Evolutionary conservation across 2,329 filamentous ascomycete species (phyloP).

Genomic region (Aspergillus fructus): DNA sequence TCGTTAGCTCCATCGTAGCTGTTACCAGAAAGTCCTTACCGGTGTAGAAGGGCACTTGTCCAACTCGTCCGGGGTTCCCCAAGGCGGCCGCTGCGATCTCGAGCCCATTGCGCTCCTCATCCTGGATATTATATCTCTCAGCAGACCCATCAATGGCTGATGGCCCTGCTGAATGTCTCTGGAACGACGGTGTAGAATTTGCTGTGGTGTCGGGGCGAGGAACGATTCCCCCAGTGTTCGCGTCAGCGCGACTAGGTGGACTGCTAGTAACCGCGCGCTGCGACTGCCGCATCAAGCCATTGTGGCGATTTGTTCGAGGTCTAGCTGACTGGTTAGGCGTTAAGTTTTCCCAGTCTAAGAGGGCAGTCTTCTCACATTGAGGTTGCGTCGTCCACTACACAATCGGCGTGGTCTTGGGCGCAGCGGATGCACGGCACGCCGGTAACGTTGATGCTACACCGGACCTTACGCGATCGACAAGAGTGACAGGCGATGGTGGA

Average conservation of each 20-base stretch:
- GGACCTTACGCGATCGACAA: constrained; percentile 25
- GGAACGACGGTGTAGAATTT: not conserved
- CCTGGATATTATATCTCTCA: constrained; percentile 11
- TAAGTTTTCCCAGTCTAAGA: not conserved
- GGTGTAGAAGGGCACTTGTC: constrained; percentile 26
- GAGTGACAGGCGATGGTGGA: constrained; percentile 18
- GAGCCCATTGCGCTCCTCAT: constrained; percentile 24
- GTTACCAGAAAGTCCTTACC: constrained; percentile 11
- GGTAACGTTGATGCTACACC: constrained; percentile 26
- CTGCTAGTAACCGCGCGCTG: constrained; percentile 12
- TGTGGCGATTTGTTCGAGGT: not conserved
- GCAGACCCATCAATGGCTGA: constrained; percentile 1
- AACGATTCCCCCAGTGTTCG: not conserved
- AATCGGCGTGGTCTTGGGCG: constrained; percentile 27
- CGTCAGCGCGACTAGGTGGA: not conserved
- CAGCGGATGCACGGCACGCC: constrained; percentile 31
- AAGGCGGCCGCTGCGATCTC: constrained; percentile 27
- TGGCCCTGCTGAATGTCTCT: not conserved
- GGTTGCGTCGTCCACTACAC: constrained; percentile 20
- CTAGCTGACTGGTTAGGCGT: not conserved
- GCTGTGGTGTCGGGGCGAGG: not conserved
- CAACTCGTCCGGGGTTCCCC: constrained; percentile 15
- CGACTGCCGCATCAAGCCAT: constrained; percentile 3
- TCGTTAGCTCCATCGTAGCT: not conserved
- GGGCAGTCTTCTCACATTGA: not conserved